These are phyloP conservation scores for Rhizoctonia solani DNA, from an alignment of 1,284 basidiomycete genomes.

Conservation along the genomic window DNA sequence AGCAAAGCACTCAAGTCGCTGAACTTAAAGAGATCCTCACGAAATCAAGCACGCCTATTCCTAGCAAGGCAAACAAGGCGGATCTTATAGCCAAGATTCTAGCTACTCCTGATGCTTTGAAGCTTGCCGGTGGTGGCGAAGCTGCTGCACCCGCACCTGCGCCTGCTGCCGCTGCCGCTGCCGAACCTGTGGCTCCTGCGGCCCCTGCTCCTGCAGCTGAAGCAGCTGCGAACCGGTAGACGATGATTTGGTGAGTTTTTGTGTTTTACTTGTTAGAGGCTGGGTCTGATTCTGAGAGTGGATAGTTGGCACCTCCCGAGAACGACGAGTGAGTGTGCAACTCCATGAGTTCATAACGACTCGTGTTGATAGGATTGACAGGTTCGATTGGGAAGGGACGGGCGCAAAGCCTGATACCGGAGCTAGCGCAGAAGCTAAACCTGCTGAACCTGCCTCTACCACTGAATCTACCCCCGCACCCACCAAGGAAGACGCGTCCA, in stretches of 20 bases:
- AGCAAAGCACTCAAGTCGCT: slow-evolving; percentile 69
- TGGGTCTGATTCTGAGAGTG: slow-evolving; percentile 46
- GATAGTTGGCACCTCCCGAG: slow-evolving; percentile 29
- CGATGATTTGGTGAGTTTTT: slow-evolving; percentile 40
- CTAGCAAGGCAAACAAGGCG: slow-evolving; percentile 63
- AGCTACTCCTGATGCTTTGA: slow-evolving; percentile 55
- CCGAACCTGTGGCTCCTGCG: background rate
- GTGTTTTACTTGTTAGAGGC: slow-evolving; percentile 42
- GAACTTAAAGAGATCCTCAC: slow-evolving; percentile 68
- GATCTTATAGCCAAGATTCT: slow-evolving; percentile 68
- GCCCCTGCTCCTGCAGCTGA: background rate
- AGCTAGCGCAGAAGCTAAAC: slow-evolving; percentile 8
- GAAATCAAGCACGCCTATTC: slow-evolving; percentile 54
- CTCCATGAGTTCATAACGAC: background rate
- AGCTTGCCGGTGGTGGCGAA: slow-evolving; percentile 51
- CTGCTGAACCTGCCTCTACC: slow-evolving; percentile 33
- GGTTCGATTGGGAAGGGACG: slow-evolving; percentile 34
- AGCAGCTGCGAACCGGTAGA: too few species aligned
- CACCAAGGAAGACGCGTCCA: slow-evolving; percentile 32
- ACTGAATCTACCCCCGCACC: slow-evolving; percentile 28
- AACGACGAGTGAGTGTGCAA: background rate
- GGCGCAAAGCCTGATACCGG: background rate
- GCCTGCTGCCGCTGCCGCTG: slow-evolving; percentile 6
- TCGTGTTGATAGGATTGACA: background rate
- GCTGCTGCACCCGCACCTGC: background rate